phyloP scores from a whole-genome alignment of 441 rosid genomes.

The Capsella rubella region DNA sequence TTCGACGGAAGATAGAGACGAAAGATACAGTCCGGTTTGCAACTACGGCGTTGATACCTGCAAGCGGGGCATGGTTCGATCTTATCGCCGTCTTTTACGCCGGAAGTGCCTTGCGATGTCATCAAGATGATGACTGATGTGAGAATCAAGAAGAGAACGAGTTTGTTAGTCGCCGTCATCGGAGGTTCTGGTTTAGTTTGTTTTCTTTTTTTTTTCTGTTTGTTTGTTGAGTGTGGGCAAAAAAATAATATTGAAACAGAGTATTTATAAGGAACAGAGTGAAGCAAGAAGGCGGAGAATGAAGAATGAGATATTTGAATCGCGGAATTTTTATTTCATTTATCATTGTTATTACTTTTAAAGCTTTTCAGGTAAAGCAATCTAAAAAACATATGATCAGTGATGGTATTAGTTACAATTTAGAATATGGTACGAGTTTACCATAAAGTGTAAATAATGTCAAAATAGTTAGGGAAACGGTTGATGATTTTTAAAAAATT shows the following conservation, averaged over 20 bases:
- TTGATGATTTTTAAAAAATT: too few relatives aligned
- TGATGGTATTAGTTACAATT: neutral
- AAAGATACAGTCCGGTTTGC: neutral
- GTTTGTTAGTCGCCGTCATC: neutral
- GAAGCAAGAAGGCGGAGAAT: neutral
- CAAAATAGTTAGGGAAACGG: too few relatives aligned
- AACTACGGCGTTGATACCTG: neutral
- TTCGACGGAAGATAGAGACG: neutral
- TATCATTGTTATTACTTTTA: too few relatives aligned
- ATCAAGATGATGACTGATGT: constrained; percentile 1
- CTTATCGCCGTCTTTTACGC: neutral
- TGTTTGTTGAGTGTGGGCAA: neutral
- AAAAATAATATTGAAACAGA: neutral
- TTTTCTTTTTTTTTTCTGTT: neutral
- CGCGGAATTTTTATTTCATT: too few relatives aligned
- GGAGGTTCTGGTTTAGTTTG: neutral
- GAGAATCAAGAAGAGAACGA: neutral
- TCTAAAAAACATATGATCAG: too few relatives aligned
- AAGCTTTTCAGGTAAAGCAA: too few relatives aligned
- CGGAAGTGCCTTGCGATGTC: neutral
- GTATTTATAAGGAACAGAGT: neutral
- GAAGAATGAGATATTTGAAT: too few relatives aligned
- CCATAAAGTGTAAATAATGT: too few relatives aligned
- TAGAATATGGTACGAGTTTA: neutral
- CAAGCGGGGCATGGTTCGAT: neutral